These are phyloP conservation scores for Aspergillus sp. DNA, from an alignment of 2,329 filamentous ascomycete species.

Conservation along the genomic window DNA sequence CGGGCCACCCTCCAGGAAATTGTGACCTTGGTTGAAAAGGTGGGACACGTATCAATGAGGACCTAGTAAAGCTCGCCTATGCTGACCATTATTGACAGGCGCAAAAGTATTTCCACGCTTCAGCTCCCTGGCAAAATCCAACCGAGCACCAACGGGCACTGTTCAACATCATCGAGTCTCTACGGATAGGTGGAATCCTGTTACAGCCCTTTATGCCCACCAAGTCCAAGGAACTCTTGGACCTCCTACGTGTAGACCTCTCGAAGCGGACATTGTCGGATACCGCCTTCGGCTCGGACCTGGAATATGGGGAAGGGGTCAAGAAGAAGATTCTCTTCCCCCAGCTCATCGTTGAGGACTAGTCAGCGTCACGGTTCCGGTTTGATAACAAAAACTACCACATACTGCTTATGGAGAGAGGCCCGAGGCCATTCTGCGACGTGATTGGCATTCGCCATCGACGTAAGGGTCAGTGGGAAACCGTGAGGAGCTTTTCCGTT, in stretches of 20 bases:
- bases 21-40: conserved; percentile 60
- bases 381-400: conserved; percentile 25
- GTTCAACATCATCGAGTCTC: conserved; percentile 69
- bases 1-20: conserved; percentile 64
- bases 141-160: conserved; percentile 58
- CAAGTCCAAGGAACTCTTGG: conserved; percentile 69
- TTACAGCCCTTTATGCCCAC: conserved; percentile 87
- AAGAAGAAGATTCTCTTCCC: conserved; percentile 53
- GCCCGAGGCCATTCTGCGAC: conserved; percentile 3
- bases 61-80: not conserved
- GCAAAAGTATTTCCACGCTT: conserved; percentile 64
- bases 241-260: conserved; percentile 68
- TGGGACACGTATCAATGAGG: conserved; percentile 32
- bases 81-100: conserved; percentile 43
- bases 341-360: conserved; percentile 38
- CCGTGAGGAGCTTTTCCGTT: conserved; percentile 18
- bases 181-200: conserved; percentile 78
- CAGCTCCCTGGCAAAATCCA: conserved; percentile 64
- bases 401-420: conserved; percentile 19
- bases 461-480: conserved; percentile 14
- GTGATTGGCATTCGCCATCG: conserved; percentile 20
- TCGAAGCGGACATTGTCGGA: conserved; percentile 62
- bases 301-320: conserved; percentile 62
- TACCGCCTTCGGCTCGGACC: conserved; percentile 63
- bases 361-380: conserved; percentile 14